Conservation (phyloP, 2,329 filamentous ascomycete genomes). For the Arachnopeziza araneosa region DNA sequence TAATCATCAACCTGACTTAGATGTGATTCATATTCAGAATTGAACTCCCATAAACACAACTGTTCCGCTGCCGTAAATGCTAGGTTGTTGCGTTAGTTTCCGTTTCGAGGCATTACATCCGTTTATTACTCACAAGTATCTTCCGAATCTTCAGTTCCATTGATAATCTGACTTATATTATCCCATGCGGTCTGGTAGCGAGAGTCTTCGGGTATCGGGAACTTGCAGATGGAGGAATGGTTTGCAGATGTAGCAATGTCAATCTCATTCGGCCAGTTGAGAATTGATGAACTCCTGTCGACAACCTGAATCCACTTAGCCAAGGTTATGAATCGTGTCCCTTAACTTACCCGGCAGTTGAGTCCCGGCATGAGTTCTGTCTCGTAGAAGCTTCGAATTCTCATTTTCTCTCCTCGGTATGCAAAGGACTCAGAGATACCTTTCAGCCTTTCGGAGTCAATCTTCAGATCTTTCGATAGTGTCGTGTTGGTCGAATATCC, state of each 20-base stretch:
- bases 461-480: background rate
- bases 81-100: too few species aligned
- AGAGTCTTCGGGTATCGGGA: background rate
- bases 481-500: background rate
- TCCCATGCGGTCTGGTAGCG: background rate
- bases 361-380: background rate
- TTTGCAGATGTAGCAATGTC: background rate
- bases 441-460: background rate
- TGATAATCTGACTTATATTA: too few species aligned
- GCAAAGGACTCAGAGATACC: background rate
- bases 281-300: background rate
- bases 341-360: background rate
- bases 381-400: background rate
- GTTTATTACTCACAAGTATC: too few species aligned
- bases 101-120: too few species aligned
- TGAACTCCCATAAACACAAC: too few species aligned
- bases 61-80: too few species aligned
- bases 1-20: background rate
- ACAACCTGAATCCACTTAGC: background rate
- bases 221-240: background rate
- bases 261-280: slow-evolving; percentile 1
- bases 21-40: background rate
- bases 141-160: background rate
- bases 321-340: background rate
- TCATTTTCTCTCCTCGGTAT: background rate